Conservation (phyloP, 176 grass and related monocot genomes). For the Elymus sibiricus region DNA sequence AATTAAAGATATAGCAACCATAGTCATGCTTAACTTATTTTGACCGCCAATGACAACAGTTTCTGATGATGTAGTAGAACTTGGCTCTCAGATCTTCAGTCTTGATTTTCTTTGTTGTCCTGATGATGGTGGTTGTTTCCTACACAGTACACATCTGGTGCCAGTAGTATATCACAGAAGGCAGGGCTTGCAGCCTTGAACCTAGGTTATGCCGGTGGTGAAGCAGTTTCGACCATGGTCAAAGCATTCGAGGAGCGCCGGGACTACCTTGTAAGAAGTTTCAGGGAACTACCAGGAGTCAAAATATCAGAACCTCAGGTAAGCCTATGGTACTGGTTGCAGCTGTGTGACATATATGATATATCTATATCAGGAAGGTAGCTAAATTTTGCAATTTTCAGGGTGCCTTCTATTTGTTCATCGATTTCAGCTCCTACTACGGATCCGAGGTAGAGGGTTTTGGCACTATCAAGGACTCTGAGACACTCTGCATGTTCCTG, state of each 20-base stretch:
- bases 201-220: constrained; percentile 86
- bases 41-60: background rate
- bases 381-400: constrained; percentile 42
- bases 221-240: constrained; percentile 83
- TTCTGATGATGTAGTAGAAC: constrained; percentile 8
- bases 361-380: background rate
- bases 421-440: constrained; percentile 90
- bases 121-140: constrained; percentile 13
- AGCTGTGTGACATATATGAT: background rate
- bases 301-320: constrained; percentile 90
- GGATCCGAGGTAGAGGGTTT: constrained; percentile 82
- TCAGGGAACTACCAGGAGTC: constrained; percentile 68
- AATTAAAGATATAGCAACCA: background rate
- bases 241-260: constrained; percentile 88
- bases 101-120: background rate
- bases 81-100: background rate
- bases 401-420: constrained; percentile 92
- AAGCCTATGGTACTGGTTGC: background rate
- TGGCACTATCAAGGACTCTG: constrained; percentile 66
- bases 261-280: constrained; percentile 78
- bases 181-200: constrained; percentile 87
- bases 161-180: constrained; percentile 97
- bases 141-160: constrained; percentile 81
- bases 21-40: background rate
- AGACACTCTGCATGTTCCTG: constrained; percentile 81